These are phyloP conservation scores for Bisporella sp. DNA, from an alignment of 2,329 filamentous ascomycete genomes.

Conservation along the genomic window DNA sequence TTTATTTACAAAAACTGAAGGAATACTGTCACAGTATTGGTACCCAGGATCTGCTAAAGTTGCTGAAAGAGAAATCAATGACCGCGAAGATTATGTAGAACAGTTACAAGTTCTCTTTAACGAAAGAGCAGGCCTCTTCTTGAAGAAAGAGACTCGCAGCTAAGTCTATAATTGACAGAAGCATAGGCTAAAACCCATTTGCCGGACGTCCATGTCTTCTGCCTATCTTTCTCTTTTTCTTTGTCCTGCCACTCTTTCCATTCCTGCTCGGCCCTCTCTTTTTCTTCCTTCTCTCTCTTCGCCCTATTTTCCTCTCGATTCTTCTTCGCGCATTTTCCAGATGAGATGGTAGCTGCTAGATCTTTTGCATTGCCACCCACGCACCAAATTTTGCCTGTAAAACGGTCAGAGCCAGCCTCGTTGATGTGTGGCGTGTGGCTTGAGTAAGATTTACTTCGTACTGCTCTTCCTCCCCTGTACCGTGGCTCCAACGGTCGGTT, in stretches of 20 bases:
- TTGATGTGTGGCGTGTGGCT: conserved; percentile 4
- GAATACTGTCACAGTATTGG: too few relatives aligned
- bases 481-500: neutral
- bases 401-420: conserved; percentile 9
- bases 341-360: conserved; percentile 14
- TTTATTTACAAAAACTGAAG: conserved; percentile 14
- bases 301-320: conserved; percentile 12
- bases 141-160: conserved; percentile 5
- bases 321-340: conserved; percentile 12
- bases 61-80: conserved; percentile 10
- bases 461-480: conserved; percentile 4
- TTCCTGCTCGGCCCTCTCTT: conserved; percentile 11
- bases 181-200: conserved; percentile 5
- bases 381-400: conserved; percentile 13
- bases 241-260: conserved; percentile 13
- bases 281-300: conserved; percentile 11
- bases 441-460: conserved; percentile 1
- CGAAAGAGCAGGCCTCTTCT: conserved; percentile 8
- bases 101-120: conserved; percentile 11
- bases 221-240: conserved; percentile 8
- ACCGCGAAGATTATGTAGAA: conserved; percentile 10
- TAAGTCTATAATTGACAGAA: conserved; percentile 1
- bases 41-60: conserved; percentile 3
- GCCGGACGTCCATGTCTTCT: conserved; percentile 7
- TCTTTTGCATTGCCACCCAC: conserved; percentile 9